Base-by-base conservation (phyloP, 345 rosid species). In the Eucalyptus leucophloia region DNA sequence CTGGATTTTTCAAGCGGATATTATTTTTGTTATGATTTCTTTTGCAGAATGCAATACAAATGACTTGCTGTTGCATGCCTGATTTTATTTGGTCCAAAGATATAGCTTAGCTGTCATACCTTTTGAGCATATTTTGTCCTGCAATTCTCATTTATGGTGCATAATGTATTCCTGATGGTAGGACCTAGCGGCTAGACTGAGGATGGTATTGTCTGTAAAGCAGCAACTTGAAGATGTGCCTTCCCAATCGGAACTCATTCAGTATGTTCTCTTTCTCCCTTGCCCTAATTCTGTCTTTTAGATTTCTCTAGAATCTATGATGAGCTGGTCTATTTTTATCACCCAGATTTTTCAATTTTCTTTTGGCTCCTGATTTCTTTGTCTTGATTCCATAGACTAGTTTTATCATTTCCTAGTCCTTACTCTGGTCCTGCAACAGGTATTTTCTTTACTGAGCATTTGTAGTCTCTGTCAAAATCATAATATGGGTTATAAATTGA, bases 241-340 rank as follows among this genome's bases (percentile, higher is more conserved):
- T 87, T 93, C 95, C 87, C 97, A 94, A 37, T 93, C 96, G 45
- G 99, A 97, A 88, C 96, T 96, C 58, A 92, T 93, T 87, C 99
- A 96, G 99, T 96, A 95, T 91, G 99, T 87, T 90, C n/a, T 42
- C 88, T 77, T 7, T 23, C 45, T 81, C 49, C 37, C 45, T 65
- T 53, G 81, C 77, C 65, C 50, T 89, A 77, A 51, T 49, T 86
- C 86, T 53, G 32, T 53, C 13, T 13, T 49, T 60, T 51, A 47
- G 87, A 44, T 50, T 77, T 50, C 54, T 81, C 50, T 81, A 54
- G 58, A 72, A 51, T 69, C 65, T 32, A 40, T 32, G n/a, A 34
- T 47, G 53, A 26, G 7, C 69, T 88, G 89, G 60, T 40, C 86
- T 53, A 15, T 4, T 81, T 51, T 86, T 28, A 21, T 87, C 53